A percentile compares a stretch with the other conserved stretches of the same genome.
phyloP scores from a whole-genome alignment of 2,329 filamentous ascomycete species.

The Stagonosporopsis cucurbitacearum region DNA sequence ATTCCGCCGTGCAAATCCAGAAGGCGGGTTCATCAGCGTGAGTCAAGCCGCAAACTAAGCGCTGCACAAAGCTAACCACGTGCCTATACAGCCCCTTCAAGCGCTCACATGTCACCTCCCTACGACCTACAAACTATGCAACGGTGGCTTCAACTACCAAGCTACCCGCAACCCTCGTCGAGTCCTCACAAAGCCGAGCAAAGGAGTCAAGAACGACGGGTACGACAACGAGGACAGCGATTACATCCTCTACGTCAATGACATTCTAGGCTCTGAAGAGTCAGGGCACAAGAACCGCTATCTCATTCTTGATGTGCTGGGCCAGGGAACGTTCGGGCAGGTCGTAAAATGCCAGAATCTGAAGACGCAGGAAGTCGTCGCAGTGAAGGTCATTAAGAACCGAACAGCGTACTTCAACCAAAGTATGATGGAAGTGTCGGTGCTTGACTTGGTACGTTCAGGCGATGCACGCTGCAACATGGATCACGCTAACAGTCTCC shows the following conservation, averaged over 20 bases:
- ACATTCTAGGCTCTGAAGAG: constrained; percentile 96
- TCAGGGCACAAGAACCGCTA: constrained; percentile 99
- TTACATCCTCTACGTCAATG: constrained; percentile 98
- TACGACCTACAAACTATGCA: constrained; percentile 97
- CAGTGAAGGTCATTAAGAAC: constrained; percentile 99
- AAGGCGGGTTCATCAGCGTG: constrained; percentile 97
- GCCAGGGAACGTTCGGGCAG: constrained; percentile 97
- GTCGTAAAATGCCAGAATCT: constrained; percentile 99
- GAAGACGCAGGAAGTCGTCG: constrained; percentile 97
- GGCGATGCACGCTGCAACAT: constrained; percentile 31
- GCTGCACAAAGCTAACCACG: constrained; percentile 26
- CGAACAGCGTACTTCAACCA: constrained; percentile 99
- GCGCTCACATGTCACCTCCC: constrained; percentile 92
- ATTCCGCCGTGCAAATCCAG: constrained; percentile 91
- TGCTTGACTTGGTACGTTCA: constrained; percentile 80
- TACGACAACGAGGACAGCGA: constrained; percentile 99
- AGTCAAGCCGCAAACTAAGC: constrained; percentile 47
- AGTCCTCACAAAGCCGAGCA: constrained; percentile 97
- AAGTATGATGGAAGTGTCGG: constrained; percentile 99
- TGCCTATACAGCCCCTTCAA: constrained; percentile 76
- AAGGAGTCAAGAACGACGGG: constrained; percentile 97
- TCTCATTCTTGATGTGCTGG: constrained; percentile 93
- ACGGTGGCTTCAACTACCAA: constrained; percentile 97
- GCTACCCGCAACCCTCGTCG: constrained; percentile 94
- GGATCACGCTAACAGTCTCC: constrained; percentile 17